phyloP scores from a whole-genome alignment of 352 stramenopile genomes.

The Pythium scleroteichum region DNA sequence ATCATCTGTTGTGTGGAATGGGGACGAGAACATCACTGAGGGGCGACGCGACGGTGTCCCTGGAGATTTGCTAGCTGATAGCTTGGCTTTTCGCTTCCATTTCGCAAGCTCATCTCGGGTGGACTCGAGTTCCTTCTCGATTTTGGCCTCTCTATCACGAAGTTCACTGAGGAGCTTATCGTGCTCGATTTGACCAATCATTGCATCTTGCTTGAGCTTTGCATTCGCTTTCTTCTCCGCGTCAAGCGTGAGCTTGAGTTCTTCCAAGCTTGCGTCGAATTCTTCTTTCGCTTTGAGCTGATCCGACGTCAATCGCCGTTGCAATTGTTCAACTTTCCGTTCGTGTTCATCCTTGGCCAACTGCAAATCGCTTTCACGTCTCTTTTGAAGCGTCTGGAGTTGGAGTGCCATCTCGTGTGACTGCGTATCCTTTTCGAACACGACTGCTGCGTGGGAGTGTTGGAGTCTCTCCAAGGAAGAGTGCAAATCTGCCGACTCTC shows the following conservation, averaged over 20 bases:
- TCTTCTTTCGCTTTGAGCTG: slow-evolving; percentile 60
- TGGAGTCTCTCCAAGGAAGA: slow-evolving; percentile 37
- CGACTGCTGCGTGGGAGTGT: slow-evolving; percentile 51
- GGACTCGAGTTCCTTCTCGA: slow-evolving; percentile 67
- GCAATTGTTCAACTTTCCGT: slow-evolving; percentile 54
- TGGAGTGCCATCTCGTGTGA: slow-evolving; percentile 61
- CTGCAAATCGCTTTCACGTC: slow-evolving; percentile 53
- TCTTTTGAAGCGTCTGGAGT: slow-evolving; percentile 48
- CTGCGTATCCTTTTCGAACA: slow-evolving; percentile 73
- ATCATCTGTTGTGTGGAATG: slow-evolving; percentile 61
- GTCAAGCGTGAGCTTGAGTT: slow-evolving; percentile 23
- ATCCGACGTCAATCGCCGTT: slow-evolving; percentile 45
- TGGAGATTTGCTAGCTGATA: slow-evolving; percentile 37
- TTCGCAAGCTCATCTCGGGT: slow-evolving; percentile 56
- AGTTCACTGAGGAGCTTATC: slow-evolving; percentile 46
- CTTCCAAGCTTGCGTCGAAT: slow-evolving; percentile 35
- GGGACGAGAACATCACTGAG: slow-evolving; percentile 41
- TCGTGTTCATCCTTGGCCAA: slow-evolving; percentile 53
- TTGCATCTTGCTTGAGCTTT: slow-evolving; percentile 32
- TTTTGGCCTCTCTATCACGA: slow-evolving; percentile 52
- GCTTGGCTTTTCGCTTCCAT: slow-evolving; percentile 77
- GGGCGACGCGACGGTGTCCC: slow-evolving; percentile 42
- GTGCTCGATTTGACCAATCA: slow-evolving; percentile 23
- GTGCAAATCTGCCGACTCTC: slow-evolving; percentile 30
- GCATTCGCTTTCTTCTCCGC: slow-evolving; percentile 23